These are phyloP conservation scores for Pyronema omphalodes DNA, from an alignment of 495 filamentous ascomycete genomes.

Conservation along the genomic window DNA sequence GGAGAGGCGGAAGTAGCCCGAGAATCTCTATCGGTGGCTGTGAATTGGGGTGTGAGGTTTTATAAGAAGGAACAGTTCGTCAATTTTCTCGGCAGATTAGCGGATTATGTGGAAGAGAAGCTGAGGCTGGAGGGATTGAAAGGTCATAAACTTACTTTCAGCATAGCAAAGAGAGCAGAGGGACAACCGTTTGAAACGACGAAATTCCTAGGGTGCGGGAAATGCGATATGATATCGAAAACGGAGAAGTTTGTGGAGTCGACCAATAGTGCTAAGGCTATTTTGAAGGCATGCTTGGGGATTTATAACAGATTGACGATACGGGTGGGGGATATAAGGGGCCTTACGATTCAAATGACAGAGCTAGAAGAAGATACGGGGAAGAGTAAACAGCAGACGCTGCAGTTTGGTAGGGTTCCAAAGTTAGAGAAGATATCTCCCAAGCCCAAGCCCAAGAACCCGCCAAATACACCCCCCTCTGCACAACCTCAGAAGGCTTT, in stretches of 20 bases:
- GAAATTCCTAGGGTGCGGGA: conserved; percentile 88
- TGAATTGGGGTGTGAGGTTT: conserved; percentile 97
- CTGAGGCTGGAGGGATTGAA: conserved; percentile 68
- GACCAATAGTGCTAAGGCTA: conserved; percentile 48
- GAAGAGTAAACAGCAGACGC: conserved; percentile 16
- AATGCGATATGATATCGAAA: conserved; percentile 85
- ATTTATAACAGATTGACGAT: conserved; percentile 69
- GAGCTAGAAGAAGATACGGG: conserved; percentile 65
- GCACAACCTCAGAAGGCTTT: no score
- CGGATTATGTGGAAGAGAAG: conserved; percentile 61
- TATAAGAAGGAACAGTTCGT: conserved; percentile 76
- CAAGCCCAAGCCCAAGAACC: no score
- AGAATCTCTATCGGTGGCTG: conserved; percentile 87
- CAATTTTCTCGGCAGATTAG: conserved; percentile 67
- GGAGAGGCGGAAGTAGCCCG: conserved; percentile 40
- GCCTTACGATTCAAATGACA: conserved; percentile 78
- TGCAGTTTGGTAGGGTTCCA: conserved; percentile 11
- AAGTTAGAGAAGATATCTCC: neutral
- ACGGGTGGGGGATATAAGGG: conserved; percentile 74
- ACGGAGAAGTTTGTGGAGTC: conserved; percentile 64
- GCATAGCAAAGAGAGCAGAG: conserved; percentile 68
- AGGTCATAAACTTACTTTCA: conserved; percentile 74
- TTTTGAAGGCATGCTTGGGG: conserved; percentile 63
- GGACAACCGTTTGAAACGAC: conserved; percentile 83
- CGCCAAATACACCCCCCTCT: no score